Conservation (phyloP, 306 rosid species). For the Corylus heterophylla region DNA sequence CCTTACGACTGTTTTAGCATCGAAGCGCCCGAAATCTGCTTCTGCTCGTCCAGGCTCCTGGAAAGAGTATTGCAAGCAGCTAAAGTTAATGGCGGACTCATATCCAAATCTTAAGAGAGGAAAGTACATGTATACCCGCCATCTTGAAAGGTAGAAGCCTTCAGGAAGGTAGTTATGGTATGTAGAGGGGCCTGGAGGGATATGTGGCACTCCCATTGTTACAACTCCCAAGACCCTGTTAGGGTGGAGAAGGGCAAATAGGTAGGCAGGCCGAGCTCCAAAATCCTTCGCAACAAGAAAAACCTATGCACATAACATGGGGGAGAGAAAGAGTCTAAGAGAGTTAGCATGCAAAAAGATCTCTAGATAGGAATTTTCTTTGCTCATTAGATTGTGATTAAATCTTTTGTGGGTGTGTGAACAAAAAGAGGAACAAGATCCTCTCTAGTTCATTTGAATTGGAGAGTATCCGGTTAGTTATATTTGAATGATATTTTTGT, state of each 20-base stretch:
- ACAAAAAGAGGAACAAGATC: no score
- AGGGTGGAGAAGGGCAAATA: conserved; percentile 57
- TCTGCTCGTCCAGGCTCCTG: conserved; percentile 86
- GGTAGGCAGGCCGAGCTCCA: conserved; percentile 56
- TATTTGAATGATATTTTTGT: no score
- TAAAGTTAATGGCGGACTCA: neutral
- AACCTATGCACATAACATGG: conserved; percentile 30
- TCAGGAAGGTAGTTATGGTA: conserved; percentile 43
- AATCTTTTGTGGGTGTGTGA: no score
- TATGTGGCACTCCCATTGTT: conserved; percentile 60
- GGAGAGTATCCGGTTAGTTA: no score
- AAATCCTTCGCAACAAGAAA: conserved; percentile 78
- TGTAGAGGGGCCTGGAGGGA: conserved; percentile 43
- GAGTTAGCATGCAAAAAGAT: neutral
- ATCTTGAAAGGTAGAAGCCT: conserved; percentile 80
- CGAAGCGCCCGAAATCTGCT: conserved; percentile 83
- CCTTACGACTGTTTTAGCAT: conserved; percentile 61
- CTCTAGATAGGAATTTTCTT: neutral
- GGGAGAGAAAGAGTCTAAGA: neutral
- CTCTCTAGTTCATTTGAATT: no score
- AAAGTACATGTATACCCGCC: conserved; percentile 42
- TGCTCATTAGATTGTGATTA: neutral
- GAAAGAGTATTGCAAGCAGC: neutral
- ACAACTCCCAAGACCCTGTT: conserved; percentile 74
- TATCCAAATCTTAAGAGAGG: neutral